Evolutionary conservation across 164 flowering plant genomes (phyloP).

Genomic region (Umbilicus rupestris): DNA sequence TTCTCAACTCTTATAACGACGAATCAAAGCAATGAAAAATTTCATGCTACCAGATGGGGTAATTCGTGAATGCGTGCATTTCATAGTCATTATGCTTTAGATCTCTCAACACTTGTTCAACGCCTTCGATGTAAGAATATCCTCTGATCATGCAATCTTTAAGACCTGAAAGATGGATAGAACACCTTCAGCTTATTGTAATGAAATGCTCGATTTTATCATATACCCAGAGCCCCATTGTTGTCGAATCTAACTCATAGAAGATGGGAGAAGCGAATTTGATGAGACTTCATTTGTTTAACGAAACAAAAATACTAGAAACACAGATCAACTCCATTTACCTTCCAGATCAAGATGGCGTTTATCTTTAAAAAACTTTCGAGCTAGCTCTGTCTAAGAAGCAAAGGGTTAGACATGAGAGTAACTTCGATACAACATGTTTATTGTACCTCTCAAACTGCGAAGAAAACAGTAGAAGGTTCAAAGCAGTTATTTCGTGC

Average conservation of each 20-base stretch:
- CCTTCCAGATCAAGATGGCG: conserved; percentile 81
- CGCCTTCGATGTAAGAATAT: conserved; percentile 66
- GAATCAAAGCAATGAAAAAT: neutral
- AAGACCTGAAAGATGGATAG: conserved; percentile 43
- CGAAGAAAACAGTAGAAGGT: neutral
- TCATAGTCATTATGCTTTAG: conserved; percentile 59
- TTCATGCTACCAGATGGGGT: conserved; percentile 65
- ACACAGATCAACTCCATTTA: conserved; percentile 8
- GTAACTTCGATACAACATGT: neutral
- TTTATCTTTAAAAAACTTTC: conserved; percentile 75
- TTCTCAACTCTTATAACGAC: neutral
- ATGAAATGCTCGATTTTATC: no score
- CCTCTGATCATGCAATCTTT: conserved; percentile 66
- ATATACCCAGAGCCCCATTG: no score
- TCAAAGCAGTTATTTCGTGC: neutral
- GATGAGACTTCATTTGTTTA: neutral
- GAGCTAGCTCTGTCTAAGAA: conserved; percentile 56
- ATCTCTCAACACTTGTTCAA: conserved; percentile 50
- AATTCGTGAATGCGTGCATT: conserved; percentile 93
- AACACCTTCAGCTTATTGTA: neutral
- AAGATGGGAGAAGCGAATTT: neutral
- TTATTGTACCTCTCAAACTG: neutral
- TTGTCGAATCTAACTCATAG: neutral
- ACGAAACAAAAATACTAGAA: neutral
- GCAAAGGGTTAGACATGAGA: neutral